Conservation (phyloP, 306 rosid species). For the Myrica gale region DNA sequence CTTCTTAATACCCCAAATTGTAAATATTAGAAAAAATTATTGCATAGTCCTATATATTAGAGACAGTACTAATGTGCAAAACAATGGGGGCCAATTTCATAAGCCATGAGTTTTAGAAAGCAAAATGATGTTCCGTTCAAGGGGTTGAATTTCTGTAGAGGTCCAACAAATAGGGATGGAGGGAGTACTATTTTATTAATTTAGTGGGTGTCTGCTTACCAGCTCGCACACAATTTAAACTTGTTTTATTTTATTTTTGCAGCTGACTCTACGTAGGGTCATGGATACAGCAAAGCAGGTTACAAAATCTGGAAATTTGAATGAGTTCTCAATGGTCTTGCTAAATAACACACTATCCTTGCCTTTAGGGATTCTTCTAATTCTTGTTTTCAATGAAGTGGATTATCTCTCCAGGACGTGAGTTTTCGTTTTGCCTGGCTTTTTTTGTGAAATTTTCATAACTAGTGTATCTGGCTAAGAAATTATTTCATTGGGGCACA, state of each 20-base stretch:
- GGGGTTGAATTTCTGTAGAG: neutral
- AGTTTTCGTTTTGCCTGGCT: constrained; percentile 33
- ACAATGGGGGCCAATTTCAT: neutral
- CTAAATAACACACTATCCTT: constrained; percentile 88
- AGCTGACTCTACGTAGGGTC: constrained; percentile 85
- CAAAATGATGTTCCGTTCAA: neutral
- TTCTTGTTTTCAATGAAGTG: constrained; percentile 73
- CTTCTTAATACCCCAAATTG: neutral
- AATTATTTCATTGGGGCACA: neutral
- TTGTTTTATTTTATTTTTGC: constrained; percentile 36
- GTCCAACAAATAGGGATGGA: neutral
- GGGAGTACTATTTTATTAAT: neutral
- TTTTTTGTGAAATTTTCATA: neutral
- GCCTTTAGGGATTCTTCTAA: constrained; percentile 82
- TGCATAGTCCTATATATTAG: neutral
- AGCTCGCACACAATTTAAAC: neutral
- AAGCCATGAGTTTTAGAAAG: neutral
- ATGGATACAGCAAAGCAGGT: constrained; percentile 94
- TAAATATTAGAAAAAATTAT: too few species aligned
- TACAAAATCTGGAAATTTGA: constrained; percentile 85
- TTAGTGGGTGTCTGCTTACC: neutral
- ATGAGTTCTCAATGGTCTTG: constrained; percentile 97
- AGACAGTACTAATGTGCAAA: neutral
- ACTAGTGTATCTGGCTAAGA: neutral
- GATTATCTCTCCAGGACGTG: constrained; percentile 88